Evolutionary conservation across 371 early-diverging fungal species (phyloP), one percentile per base, ranked within the genome.

Genomic region (Rhizopus arrhizus): DNA sequence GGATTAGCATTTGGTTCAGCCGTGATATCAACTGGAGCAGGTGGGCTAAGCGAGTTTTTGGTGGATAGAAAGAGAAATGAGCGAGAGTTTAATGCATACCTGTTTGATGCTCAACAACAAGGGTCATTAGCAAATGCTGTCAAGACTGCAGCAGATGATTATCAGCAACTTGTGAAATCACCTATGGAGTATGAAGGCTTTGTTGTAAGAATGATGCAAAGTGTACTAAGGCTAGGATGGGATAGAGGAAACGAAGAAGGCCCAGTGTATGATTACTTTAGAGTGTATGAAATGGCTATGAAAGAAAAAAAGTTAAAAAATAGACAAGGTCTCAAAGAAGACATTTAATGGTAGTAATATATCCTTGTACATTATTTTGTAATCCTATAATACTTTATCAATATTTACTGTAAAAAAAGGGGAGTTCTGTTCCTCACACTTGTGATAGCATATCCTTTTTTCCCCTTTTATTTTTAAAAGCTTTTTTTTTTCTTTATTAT

Each of bases 1-100:
- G 88, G 88, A 0, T 62, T 88, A 12, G 61, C 83, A 36, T 86
- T 86, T 75, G 88, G 88, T 9, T 70, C 84, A 0, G 64, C 83
- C 3, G 78, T 88, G 9, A 80, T 88, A 35, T 84, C 85, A 0
- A 80, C 83, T 0, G 85, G 85, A 22, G 77, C 74, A 13, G 85
- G 86, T 16, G 86, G 82, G 4, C 53, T 86, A 9, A 65, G 66
- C 4, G 88, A 87, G 45, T 85, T 85, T 53, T 56, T 87, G 52
- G 69, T 83, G 2, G 84, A 85, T 53, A 76, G 84, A 62, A 62
- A 38, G 48, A 41, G 15, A 50, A 62, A 50, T 46, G 56, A 9
- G 47, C 22, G 22, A 22, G 40, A 62, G 33, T 56, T 56, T 16
- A 88, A 88, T 67, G 78, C 85, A 38, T 88, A 85, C 52, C 57